Evolutionary conservation across 2,329 filamentous ascomycete species (phyloP).

Genomic region (Nothophaeocryptopus gaeumannii): DNA sequence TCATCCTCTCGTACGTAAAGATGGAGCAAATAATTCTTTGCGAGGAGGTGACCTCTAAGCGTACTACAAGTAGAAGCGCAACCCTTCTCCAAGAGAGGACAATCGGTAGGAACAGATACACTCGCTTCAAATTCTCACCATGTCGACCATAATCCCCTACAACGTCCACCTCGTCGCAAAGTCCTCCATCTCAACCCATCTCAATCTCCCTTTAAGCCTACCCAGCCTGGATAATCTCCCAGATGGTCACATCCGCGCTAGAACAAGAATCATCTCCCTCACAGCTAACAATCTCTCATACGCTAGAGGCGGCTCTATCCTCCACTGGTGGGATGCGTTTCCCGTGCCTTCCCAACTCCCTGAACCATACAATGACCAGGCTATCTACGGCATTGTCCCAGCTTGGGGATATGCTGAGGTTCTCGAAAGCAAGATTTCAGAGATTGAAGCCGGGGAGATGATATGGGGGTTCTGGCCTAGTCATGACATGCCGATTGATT

Average conservation of each 20-base stretch:
- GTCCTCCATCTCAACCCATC: constrained; percentile 11
- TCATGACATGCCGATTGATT: constrained; percentile 37
- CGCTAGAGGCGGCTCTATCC: constrained; percentile 27
- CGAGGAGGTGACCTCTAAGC: no score
- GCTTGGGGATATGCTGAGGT: constrained; percentile 51
- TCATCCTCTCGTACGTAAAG: no score
- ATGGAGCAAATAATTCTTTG: no score
- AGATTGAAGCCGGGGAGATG: constrained; percentile 35
- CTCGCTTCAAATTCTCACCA: no score
- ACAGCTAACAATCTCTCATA: constrained; percentile 28
- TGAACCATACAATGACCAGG: constrained; percentile 36
- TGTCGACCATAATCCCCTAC: not conserved
- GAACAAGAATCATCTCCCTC: constrained; percentile 14
- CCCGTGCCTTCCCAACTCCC: constrained; percentile 42
- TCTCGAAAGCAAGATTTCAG: constrained; percentile 40
- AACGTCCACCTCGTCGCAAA: constrained; percentile 23
- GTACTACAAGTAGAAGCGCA: no score
- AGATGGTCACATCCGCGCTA: constrained; percentile 12
- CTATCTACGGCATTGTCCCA: constrained; percentile 47
- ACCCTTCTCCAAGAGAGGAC: not conserved
- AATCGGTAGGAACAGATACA: not conserved
- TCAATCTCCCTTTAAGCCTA: constrained; percentile 5
- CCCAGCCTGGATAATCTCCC: constrained; percentile 5
- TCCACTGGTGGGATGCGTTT: constrained; percentile 46
- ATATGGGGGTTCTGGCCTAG: constrained; percentile 49